Evolutionary conservation across 2,329 filamentous ascomycete genomes (phyloP).

Genomic region (Aspergillus chevalieri): DNA sequence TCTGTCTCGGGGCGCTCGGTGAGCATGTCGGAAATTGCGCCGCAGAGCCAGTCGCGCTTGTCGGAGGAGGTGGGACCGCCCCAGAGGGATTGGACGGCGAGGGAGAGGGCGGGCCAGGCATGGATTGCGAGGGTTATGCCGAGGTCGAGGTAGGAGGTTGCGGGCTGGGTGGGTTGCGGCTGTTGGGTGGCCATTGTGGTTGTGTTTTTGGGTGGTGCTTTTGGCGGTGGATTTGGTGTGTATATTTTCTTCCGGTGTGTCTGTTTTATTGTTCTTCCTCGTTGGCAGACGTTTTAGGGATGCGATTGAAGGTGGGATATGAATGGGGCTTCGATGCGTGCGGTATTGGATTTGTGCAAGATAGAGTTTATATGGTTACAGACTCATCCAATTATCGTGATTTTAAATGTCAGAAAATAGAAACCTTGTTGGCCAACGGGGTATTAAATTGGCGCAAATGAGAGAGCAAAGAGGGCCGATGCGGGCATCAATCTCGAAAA

Average conservation of each 20-base stretch:
- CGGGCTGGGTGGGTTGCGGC: slow-evolving; percentile 32
- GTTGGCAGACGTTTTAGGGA: neutral
- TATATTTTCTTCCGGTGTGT: neutral
- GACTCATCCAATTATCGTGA: neutral
- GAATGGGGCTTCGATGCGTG: neutral
- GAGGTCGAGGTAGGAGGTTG: slow-evolving; percentile 64
- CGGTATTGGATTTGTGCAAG: neutral
- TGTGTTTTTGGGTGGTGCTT: neutral
- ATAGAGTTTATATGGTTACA: neutral
- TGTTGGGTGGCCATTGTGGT: slow-evolving; percentile 17
- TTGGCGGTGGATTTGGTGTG: neutral
- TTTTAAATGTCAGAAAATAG: neutral
- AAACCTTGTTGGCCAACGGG: neutral
- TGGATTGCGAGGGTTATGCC: slow-evolving; percentile 78
- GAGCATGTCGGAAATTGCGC: slow-evolving; percentile 77
- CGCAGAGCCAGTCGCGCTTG: slow-evolving; percentile 96
- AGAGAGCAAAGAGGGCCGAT: neutral
- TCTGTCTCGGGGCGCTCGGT: slow-evolving; percentile 58
- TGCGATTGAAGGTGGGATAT: neutral
- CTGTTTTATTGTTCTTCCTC: neutral
- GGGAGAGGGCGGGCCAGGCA: slow-evolving; percentile 79
- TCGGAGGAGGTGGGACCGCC: slow-evolving; percentile 75
- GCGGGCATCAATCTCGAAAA: slow-evolving; percentile 1
- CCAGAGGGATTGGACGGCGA: slow-evolving; percentile 82
- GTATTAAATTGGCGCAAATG: neutral